phyloP scores from a whole-genome alignment of 441 rosid genomes.

The Cnidoscolus chayamansa region DNA sequence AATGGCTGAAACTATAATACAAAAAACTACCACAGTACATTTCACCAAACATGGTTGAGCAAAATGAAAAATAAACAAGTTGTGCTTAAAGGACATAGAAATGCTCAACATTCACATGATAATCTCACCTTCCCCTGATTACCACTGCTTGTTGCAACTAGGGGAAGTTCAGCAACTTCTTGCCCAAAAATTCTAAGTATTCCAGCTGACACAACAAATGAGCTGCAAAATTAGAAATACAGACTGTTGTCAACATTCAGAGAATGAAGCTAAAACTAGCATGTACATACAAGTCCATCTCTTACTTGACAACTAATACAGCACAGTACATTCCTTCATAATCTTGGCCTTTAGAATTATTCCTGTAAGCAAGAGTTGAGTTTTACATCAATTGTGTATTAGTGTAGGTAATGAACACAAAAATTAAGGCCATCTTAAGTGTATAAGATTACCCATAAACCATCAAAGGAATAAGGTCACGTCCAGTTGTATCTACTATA shows the following conservation, averaged over 20 bases:
- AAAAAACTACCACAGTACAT: too few species aligned
- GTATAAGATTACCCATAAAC: slow-evolving; percentile 71
- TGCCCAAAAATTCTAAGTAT: slow-evolving; percentile 79
- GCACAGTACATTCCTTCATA: slow-evolving; percentile 90
- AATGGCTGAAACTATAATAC: too few species aligned
- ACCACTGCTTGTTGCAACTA: slow-evolving; percentile 76
- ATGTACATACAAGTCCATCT: slow-evolving; percentile 4
- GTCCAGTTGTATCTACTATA: slow-evolving; percentile 63
- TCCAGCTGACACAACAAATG: slow-evolving; percentile 76
- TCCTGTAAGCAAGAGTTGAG: slow-evolving; percentile 40
- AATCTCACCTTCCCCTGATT: slow-evolving; percentile 58
- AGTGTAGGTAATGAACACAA: not conserved
- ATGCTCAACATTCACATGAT: not conserved
- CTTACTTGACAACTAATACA: slow-evolving; percentile 73
- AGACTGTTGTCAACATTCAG: slow-evolving; percentile 11
- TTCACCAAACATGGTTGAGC: not conserved
- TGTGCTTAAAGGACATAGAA: not conserved
- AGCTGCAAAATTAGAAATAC: slow-evolving; percentile 23
- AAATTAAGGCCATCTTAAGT: not conserved
- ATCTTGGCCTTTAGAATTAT: slow-evolving; percentile 90
- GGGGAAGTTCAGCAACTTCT: slow-evolving; percentile 94
- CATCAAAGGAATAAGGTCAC: slow-evolving; percentile 90
- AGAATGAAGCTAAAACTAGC: not conserved
- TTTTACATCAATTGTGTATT: not conserved
- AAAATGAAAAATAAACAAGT: not conserved